These are phyloP conservation scores for Atalantia buxifolia DNA, from an alignment of 345 rosid genomes.

Conservation along the genomic window DNA sequence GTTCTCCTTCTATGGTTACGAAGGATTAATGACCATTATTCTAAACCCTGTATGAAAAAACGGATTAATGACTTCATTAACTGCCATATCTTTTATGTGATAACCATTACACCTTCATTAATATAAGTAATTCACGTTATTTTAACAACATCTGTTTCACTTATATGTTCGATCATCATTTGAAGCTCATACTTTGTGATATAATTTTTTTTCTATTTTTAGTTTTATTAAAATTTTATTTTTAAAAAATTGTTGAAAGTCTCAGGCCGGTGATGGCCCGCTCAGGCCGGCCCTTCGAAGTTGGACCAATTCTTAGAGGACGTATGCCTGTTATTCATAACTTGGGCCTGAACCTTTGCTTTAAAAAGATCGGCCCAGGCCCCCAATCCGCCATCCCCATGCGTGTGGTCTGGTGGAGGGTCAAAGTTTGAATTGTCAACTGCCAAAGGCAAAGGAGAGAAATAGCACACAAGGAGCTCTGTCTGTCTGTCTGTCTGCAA, in stretches of 20 bases:
- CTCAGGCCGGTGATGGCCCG: too few relatives aligned
- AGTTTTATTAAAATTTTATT: too few relatives aligned
- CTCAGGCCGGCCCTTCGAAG: too few relatives aligned
- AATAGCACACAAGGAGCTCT: neutral
- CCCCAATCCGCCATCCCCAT: too few relatives aligned
- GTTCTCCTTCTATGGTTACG: neutral
- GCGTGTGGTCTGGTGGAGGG: neutral
- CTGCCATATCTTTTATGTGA: neutral
- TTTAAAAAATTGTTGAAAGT: too few relatives aligned
- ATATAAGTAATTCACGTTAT: neutral
- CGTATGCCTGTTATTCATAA: too few relatives aligned
- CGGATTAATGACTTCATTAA: neutral
- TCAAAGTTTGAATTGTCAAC: neutral
- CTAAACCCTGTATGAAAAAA: too few relatives aligned
- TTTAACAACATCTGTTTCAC: neutral
- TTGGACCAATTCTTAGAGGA: too few relatives aligned
- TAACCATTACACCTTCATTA: neutral
- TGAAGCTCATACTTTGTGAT: neutral
- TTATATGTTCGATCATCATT: too few relatives aligned
- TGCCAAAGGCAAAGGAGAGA: neutral
- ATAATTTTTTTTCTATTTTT: too few relatives aligned
- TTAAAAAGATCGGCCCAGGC: too few relatives aligned
- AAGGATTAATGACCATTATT: neutral
- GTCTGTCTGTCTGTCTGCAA: neutral
- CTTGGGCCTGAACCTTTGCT: too few relatives aligned